Percentiles rank a stretch among this genome's conserved stretches.
phyloP scores from a whole-genome alignment of 495 filamentous ascomycete genomes.

The Amniculicola lignicola region DNA sequence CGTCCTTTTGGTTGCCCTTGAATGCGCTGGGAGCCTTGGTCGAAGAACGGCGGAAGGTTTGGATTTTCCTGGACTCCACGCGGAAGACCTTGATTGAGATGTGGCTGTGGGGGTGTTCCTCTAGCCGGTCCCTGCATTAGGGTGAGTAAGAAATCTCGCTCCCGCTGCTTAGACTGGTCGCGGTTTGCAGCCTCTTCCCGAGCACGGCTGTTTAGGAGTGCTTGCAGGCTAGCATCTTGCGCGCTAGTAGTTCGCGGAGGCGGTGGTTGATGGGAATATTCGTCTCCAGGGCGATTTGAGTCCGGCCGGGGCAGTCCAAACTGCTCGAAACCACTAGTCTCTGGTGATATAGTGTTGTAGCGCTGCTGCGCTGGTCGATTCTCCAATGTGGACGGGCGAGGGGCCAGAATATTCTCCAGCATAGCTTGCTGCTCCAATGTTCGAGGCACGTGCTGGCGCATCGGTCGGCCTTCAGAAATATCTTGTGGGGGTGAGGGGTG shows the following conservation, averaged over 20 bases:
- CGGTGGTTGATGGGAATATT: constrained; percentile 21
- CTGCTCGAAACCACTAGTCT: constrained; percentile 17
- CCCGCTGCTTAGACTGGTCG: constrained; percentile 21
- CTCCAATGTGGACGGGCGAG: constrained; percentile 17
- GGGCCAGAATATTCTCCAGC: constrained; percentile 27
- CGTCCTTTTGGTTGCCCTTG: constrained; percentile 36
- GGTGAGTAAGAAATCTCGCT: constrained; percentile 37
- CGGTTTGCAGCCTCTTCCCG: constrained; percentile 23
- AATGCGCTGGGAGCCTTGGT: constrained; percentile 25
- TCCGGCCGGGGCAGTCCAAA: constrained; percentile 24
- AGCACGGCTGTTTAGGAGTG: constrained; percentile 16
- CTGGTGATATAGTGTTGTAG: constrained; percentile 26
- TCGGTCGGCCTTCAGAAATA: neutral
- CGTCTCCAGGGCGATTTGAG: constrained; percentile 28
- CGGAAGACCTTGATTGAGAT: constrained; percentile 30
- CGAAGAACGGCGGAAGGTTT: constrained; percentile 35
- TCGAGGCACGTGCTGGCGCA: constrained; percentile 21
- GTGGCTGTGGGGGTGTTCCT: constrained; percentile 26
- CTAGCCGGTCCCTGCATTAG: constrained; percentile 36
- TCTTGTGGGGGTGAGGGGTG: constrained; percentile 11
- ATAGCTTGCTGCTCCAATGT: constrained; percentile 26
- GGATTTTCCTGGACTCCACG: constrained; percentile 20
- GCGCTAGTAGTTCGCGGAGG: constrained; percentile 23
- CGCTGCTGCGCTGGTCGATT: constrained; percentile 12
- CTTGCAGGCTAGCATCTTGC: constrained; percentile 30